Evolutionary conservation across 306 rosid genomes (phyloP), one percentile per base, ranked within the genome.

Genomic region (Fragaria nilgerrensis): DNA sequence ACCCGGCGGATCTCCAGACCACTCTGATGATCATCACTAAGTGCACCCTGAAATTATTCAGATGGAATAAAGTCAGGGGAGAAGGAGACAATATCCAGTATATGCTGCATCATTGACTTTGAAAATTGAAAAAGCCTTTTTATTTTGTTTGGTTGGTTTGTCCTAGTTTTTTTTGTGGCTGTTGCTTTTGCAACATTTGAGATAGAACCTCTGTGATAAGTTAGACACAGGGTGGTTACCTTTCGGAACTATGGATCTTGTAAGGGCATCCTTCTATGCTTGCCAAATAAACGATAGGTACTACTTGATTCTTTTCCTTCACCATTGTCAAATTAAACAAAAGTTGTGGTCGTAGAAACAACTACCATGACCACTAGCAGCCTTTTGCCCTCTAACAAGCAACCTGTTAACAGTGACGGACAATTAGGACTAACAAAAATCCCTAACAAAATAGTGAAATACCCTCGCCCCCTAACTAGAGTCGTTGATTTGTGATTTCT

Each of bases 1-100:
- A 82, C 93, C 96, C 9, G 98, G 98, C 27, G 98, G 97, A 85
- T 84, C 98, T 20, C 98, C 98, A 14, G 87, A 91, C 81, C 97
- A 81, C 43, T 87, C 84, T 7, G 92, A 89, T 65, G 89, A 90
- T 44, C 97, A 87, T 80, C 96, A 90, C 80, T 91, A 87, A 88
- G 82, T 48, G 75, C 74, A 36, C 76, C 55, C 70, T 25, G 63
- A 75, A 62, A 72, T 77, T 85, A 84, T 83, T 75, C 73, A 66
- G 69, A 75, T 68, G 89, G 81, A 93, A 89, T 88, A 88, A 91
- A 82, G 71, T 82, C 80, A 68, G 75, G 78, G 68, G 72, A 76
- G 79, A 77, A 52, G 65, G 65, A 61, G 87, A 90, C 81, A 82
- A 70, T 81, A 73, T 82, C 78, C 81, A 82, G 90, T 82, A 76